Conservation (phyloP, 345 rosid species). For the Eucalyptus lansdowneana region DNA sequence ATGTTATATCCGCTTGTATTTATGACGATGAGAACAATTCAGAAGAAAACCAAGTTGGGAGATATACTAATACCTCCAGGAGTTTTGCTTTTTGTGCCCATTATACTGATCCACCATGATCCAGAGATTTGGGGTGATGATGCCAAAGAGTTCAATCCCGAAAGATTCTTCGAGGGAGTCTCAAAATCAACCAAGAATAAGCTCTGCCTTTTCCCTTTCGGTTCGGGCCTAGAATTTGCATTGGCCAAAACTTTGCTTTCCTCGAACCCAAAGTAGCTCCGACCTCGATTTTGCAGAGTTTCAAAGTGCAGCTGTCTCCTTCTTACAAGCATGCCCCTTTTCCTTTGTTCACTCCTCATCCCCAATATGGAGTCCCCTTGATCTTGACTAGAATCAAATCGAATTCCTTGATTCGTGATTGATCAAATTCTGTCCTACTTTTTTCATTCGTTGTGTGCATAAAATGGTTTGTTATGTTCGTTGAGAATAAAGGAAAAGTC, state of each 20-base stretch:
- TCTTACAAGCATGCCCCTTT: neutral
- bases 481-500: no score
- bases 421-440: no score
- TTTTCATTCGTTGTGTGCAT: no score
- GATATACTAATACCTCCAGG: no score
- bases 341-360: neutral
- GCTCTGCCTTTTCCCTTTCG: neutral
- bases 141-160: neutral
- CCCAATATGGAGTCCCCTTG: neutral
- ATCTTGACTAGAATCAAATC: neutral
- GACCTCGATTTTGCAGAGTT: neutral
- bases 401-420: neutral
- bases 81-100: no score
- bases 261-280: neutral
- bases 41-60: neutral
- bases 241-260: neutral
- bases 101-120: neutral
- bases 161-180: neutral
- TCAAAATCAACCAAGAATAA: neutral
- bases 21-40: neutral
- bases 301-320: neutral
- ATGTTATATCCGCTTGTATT: no score
- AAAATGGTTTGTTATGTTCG: no score
- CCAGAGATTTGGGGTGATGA: neutral
- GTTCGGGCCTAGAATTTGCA: neutral